Evolutionary conservation across 768 basidiomycete species (phyloP).

Genomic region (Tephrocybe sp.): DNA sequence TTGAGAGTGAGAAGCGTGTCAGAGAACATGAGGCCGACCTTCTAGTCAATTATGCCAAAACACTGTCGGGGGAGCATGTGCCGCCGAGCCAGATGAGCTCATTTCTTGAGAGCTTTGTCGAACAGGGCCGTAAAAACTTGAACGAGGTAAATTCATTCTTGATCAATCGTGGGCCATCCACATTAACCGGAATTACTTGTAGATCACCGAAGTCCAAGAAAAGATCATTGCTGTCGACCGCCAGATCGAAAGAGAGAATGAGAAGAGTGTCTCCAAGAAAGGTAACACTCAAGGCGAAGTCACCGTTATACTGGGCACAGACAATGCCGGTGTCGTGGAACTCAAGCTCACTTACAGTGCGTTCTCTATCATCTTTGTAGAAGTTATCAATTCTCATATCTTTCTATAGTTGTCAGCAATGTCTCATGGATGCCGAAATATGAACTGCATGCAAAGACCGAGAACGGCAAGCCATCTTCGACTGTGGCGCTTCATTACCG

Average conservation of each 20-base stretch:
- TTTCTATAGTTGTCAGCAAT: slow-evolving; percentile 45
- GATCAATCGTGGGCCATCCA: not conserved
- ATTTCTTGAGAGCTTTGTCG: slow-evolving; percentile 43
- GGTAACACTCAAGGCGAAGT: slow-evolving; percentile 35
- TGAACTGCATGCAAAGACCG: slow-evolving; percentile 54
- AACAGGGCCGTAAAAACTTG: slow-evolving; percentile 34
- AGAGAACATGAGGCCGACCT: slow-evolving; percentile 41
- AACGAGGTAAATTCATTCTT: slow-evolving; percentile 25
- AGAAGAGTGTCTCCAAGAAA: slow-evolving; percentile 33
- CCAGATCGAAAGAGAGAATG: slow-evolving; percentile 35
- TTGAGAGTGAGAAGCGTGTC: slow-evolving; percentile 39
- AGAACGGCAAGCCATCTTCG: slow-evolving; percentile 42
- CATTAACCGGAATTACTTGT: not conserved
- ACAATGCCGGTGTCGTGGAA: slow-evolving; percentile 34
- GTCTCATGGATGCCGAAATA: slow-evolving; percentile 56
- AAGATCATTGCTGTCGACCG: slow-evolving; percentile 39
- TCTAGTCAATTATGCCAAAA: slow-evolving; percentile 43
- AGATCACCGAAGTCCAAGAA: slow-evolving; percentile 37
- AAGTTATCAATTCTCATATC: not conserved
- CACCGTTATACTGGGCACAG: slow-evolving; percentile 42
- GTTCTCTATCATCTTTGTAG: slow-evolving; percentile 14
- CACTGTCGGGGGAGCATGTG: slow-evolving; percentile 43
- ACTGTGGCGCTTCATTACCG: slow-evolving; percentile 53
- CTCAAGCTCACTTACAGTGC: slow-evolving; percentile 55
- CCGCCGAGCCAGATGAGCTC: slow-evolving; percentile 33